Percentiles rank a stretch among this genome's conserved stretches.
Conservation (phyloP, 805 yeast species). For the Henningerozyma blattae region DNA sequence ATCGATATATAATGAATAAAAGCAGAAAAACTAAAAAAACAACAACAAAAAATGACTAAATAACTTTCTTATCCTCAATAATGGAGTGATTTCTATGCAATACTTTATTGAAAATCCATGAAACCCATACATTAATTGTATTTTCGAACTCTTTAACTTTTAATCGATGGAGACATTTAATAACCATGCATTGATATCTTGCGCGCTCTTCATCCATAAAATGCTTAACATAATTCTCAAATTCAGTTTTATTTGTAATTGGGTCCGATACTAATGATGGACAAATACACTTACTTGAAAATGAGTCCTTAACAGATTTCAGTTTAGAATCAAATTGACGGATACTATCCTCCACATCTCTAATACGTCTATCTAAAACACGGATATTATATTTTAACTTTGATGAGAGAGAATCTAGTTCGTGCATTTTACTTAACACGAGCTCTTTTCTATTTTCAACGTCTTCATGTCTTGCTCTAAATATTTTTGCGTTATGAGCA, state of each 20-base stretch:
- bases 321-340: slow-evolving; percentile 28
- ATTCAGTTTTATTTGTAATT: slow-evolving; percentile 9
- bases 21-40: too few species aligned
- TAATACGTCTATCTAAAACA: slow-evolving; percentile 43
- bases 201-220: slow-evolving; percentile 7
- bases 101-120: slow-evolving; percentile 7
- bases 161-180: slow-evolving; percentile 6
- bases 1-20: too few species aligned
- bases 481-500: slow-evolving; percentile 8
- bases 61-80: neutral
- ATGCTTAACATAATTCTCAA: slow-evolving; percentile 10
- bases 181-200: slow-evolving; percentile 13
- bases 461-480: slow-evolving; percentile 11
- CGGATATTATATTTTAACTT: slow-evolving; percentile 55
- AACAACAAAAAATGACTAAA: too few species aligned
- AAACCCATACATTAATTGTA: slow-evolving; percentile 11
- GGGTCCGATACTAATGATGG: slow-evolving; percentile 3
- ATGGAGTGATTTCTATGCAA: neutral
- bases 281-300: slow-evolving; percentile 1
- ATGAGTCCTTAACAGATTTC: slow-evolving; percentile 7
- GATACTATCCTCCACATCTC: slow-evolving; percentile 55
- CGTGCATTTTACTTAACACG: slow-evolving; percentile 31
- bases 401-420: slow-evolving; percentile 44
- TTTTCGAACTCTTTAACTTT: slow-evolving; percentile 7
- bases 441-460: slow-evolving; percentile 21